Evolutionary conservation across 1,284 basidiomycete species (phyloP).

Genomic region (Fomes fomentarius): DNA sequence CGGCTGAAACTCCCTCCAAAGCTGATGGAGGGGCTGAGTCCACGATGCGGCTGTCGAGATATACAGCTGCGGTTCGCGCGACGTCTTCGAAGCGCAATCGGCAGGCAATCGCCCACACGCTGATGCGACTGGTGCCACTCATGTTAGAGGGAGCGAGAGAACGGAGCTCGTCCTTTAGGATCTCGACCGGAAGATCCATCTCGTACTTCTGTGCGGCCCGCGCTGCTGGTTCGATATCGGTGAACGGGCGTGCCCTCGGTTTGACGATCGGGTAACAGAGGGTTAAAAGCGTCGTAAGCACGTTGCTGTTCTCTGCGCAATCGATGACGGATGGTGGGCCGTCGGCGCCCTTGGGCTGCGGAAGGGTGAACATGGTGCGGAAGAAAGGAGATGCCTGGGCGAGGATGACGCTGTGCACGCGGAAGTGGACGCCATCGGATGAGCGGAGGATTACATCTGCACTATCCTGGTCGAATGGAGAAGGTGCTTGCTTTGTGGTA

Average conservation of each 20-base stretch:
- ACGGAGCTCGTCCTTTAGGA: constrained; percentile 7
- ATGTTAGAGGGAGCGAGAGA: background rate
- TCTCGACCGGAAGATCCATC: constrained; percentile 17
- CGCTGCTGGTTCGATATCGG: constrained; percentile 10
- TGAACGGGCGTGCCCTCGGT: constrained; percentile 12
- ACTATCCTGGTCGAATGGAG: constrained; percentile 1
- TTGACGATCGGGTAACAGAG: constrained; percentile 41
- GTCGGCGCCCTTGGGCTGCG: constrained; percentile 15
- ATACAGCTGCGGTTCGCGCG: constrained; percentile 11
- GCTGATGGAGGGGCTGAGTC: no score
- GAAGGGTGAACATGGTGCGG: constrained; percentile 40
- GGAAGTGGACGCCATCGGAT: constrained; percentile 40
- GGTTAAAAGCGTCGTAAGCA: constrained; percentile 38
- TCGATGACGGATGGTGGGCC: constrained; percentile 21
- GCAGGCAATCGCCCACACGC: constrained; percentile 17
- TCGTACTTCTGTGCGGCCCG: constrained; percentile 25
- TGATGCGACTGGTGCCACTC: constrained; percentile 1
- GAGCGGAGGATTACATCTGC: constrained; percentile 36
- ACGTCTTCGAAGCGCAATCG: constrained; percentile 4
- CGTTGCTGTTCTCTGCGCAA: constrained; percentile 37
- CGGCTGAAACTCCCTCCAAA: constrained; percentile 17
- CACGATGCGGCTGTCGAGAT: background rate
- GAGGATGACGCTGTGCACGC: constrained; percentile 38
- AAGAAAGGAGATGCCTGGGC: constrained; percentile 46
- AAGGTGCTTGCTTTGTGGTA: background rate